Conservation (phyloP, 305 asterid genomes). For the Andrographis paniculata region DNA sequence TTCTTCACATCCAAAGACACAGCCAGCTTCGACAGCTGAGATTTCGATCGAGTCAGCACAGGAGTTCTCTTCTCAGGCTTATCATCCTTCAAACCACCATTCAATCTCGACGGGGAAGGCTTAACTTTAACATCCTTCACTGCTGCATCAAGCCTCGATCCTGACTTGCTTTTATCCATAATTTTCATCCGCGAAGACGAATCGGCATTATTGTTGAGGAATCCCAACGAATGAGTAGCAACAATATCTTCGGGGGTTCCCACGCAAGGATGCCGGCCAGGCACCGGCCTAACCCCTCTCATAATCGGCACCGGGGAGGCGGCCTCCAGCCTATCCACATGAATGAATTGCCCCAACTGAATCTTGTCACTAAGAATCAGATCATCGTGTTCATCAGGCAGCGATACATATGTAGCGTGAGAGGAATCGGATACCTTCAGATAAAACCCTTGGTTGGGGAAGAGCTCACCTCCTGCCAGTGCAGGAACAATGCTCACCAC, state of each 20-base stretch:
- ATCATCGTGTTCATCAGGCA: conserved; percentile 91
- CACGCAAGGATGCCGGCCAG: conserved; percentile 94
- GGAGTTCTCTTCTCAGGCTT: conserved; percentile 42
- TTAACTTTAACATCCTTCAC: conserved; percentile 43
- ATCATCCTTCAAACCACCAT: conserved; percentile 38
- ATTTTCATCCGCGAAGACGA: conserved; percentile 35
- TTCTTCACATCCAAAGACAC: conserved; percentile 55
- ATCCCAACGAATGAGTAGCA: conserved; percentile 82
- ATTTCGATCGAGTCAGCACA: conserved; percentile 63
- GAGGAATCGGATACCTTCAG: conserved; percentile 98
- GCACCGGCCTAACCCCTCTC: conserved; percentile 72
- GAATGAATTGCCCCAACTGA: conserved; percentile 90
- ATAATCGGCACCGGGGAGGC: conserved; percentile 95
- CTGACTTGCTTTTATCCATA: conserved; percentile 33
- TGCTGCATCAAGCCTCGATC: conserved; percentile 23
- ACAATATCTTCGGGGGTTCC: conserved; percentile 94
- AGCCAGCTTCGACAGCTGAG: conserved; percentile 61
- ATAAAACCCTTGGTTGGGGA: conserved; percentile 89
- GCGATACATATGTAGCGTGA: conserved; percentile 91
- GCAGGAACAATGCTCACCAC: conserved; percentile 98
- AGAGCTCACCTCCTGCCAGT: conserved; percentile 88
- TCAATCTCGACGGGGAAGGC: conserved; percentile 28
- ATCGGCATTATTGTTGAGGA: conserved; percentile 53
- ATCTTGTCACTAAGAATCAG: conserved; percentile 91
- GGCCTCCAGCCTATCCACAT: conserved; percentile 84